Conservation (phyloP, 1,284 basidiomycete genomes). For the Stygiomarasmius scandens region DNA sequence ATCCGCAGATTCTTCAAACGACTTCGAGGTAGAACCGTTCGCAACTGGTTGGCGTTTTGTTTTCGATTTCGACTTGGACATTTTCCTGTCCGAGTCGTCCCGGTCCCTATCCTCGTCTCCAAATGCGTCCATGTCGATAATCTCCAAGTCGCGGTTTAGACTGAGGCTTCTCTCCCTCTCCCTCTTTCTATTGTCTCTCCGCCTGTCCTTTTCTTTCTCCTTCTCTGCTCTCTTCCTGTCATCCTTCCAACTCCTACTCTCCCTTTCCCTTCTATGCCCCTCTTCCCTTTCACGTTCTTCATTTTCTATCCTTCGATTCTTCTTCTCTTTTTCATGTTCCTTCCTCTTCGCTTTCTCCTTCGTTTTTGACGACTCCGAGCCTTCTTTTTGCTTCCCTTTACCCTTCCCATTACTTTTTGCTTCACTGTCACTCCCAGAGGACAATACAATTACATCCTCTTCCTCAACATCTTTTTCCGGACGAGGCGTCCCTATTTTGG, state of each 20-base stretch:
- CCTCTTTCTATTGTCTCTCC: neutral
- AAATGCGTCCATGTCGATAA: neutral
- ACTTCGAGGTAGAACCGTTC: neutral
- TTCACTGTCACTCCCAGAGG: neutral
- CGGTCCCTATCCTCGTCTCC: neutral
- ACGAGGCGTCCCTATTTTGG: neutral
- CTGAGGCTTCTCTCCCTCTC: neutral
- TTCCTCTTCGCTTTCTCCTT: constrained; percentile 1
- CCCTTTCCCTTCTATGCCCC: neutral
- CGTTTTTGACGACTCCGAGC: neutral
- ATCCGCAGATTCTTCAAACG: constrained; percentile 8
- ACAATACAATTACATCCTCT: neutral
- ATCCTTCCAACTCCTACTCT: neutral
- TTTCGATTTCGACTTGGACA: neutral
- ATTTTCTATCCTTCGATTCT: neutral
- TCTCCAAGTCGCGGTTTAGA: neutral
- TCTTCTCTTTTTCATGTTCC: neutral
- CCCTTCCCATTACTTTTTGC: neutral
- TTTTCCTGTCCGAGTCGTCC: neutral
- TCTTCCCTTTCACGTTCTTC: neutral
- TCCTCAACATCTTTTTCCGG: neutral
- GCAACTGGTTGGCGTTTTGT: neutral
- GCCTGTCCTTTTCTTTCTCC: neutral
- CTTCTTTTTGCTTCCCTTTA: constrained; percentile 10
- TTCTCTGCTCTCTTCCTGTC: neutral